Percentiles rank a stretch among this genome's conserved stretches.
Evolutionary conservation across 768 basidiomycete species (phyloP).

Genomic region (Podaxis mareebaensis): DNA sequence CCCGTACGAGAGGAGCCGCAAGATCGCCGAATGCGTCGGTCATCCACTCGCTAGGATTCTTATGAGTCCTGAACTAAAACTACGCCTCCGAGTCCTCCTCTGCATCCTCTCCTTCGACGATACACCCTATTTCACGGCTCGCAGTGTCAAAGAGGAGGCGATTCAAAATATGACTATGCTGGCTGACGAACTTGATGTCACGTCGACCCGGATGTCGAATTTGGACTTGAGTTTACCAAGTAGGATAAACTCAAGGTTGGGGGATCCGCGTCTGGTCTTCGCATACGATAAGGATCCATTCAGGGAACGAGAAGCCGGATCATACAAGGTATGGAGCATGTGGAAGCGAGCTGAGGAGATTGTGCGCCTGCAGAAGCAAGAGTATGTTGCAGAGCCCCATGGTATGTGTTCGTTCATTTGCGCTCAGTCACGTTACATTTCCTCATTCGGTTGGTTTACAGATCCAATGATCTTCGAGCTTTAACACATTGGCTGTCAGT

Average conservation of each 20-base stretch:
- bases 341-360: conserved; percentile 15
- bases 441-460: background rate
- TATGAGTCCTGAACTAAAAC: conserved; percentile 25
- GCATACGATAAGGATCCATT: conserved; percentile 39
- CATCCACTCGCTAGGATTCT: conserved; percentile 5
- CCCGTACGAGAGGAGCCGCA: conserved; percentile 17
- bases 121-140: conserved; percentile 22
- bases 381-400: background rate
- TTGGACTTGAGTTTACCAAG: background rate
- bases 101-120: conserved; percentile 36
- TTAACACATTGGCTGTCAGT: background rate
- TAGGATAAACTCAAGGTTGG: background rate
- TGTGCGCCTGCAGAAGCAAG: conserved; percentile 12
- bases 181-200: conserved; percentile 7
- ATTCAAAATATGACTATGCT: conserved; percentile 14
- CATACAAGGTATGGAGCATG: conserved; percentile 12
- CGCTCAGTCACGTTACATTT: background rate
- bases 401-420: background rate
- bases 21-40: conserved; percentile 19
- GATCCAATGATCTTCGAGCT: conserved; percentile 5
- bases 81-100: conserved; percentile 30
- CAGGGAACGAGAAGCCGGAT: conserved; percentile 20
- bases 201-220: conserved; percentile 1
- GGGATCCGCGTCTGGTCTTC: conserved; percentile 39
- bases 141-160: conserved; percentile 18